These are phyloP conservation scores for Ogataea trehaloabstinens DNA, from an alignment of 805 yeast genomes.

Conservation along the genomic window DNA sequence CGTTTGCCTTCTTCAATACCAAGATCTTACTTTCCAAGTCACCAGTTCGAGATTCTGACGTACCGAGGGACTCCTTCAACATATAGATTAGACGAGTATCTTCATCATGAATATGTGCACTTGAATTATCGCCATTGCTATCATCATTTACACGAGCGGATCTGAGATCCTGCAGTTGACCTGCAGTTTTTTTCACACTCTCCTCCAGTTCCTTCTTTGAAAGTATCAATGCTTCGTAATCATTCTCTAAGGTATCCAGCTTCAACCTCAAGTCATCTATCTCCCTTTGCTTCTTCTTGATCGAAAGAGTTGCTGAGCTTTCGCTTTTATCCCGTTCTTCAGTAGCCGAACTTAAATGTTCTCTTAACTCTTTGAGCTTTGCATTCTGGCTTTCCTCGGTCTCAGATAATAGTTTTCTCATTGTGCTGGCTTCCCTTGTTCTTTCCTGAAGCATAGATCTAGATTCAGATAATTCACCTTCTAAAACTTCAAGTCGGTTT, in stretches of 20 bases:
- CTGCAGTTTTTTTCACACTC: conserved; percentile 6
- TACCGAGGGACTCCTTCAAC: conserved; percentile 52
- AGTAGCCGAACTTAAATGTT: conserved; percentile 44
- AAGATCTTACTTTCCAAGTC: conserved; percentile 55
- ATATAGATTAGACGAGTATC: conserved; percentile 31
- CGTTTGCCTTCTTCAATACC: conserved; percentile 58
- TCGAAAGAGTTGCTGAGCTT: conserved; percentile 43
- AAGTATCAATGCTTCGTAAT: conserved; percentile 12
- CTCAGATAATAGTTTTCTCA: conserved; percentile 67
- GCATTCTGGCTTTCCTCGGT: conserved; percentile 56
- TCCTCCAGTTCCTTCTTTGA: conserved; percentile 9
- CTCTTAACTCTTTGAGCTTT: conserved; percentile 54
- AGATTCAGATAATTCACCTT: conserved; percentile 80
- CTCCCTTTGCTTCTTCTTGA: conserved; percentile 62
- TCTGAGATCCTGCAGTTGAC: conserved; percentile 3
- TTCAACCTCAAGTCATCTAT: conserved; percentile 57
- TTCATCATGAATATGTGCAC: not conserved
- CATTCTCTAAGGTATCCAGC: conserved; percentile 33
- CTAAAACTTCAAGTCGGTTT: conserved; percentile 59
- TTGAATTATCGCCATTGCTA: not conserved
- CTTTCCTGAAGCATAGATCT: conserved; percentile 74
- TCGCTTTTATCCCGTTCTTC: conserved; percentile 68
- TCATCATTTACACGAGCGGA: not conserved
- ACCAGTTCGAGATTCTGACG: conserved; percentile 47
- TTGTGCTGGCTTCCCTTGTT: conserved; percentile 70